These are phyloP conservation scores for Isoetes taiwanensis DNA, from an alignment of 75 land plant genomes.

Conservation along the genomic window DNA sequence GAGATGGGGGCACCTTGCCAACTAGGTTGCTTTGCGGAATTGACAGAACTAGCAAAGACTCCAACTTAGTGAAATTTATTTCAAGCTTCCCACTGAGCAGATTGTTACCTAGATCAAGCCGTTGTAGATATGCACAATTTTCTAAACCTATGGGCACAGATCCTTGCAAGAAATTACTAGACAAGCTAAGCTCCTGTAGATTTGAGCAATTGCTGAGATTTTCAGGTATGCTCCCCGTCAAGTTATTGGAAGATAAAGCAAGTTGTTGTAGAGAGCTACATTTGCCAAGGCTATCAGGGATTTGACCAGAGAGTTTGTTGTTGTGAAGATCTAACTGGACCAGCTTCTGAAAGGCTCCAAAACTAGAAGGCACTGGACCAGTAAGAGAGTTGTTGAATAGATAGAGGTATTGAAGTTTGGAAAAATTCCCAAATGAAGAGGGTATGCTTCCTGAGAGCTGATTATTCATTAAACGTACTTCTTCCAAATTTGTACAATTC, in stretches of 20 bases:
- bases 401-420: too few relatives aligned
- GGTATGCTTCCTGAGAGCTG: too few relatives aligned
- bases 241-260: slow-evolving; percentile 12
- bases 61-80: background rate
- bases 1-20: too few relatives aligned
- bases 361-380: too few relatives aligned
- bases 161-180: background rate
- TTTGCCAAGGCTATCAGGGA: background rate
- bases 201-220: too few relatives aligned
- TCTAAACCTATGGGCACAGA: background rate
- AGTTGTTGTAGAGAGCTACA: slow-evolving; percentile 5
- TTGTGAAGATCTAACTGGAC: background rate
- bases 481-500: too few relatives aligned
- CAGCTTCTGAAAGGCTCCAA: too few relatives aligned
- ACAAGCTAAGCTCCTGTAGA: slow-evolving; percentile 19
- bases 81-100: background rate
- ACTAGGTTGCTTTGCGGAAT: too few relatives aligned
- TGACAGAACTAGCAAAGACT: too few relatives aligned
- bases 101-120: background rate
- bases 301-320: background rate
- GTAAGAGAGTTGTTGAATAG: too few relatives aligned
- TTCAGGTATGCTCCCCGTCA: slow-evolving; percentile 7
- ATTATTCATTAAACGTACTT: too few relatives aligned
- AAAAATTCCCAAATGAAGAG: too few relatives aligned
- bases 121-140: background rate